These are phyloP conservation scores for Suillus paluster DNA, from an alignment of 768 basidiomycete genomes.

Conservation along the genomic window DNA sequence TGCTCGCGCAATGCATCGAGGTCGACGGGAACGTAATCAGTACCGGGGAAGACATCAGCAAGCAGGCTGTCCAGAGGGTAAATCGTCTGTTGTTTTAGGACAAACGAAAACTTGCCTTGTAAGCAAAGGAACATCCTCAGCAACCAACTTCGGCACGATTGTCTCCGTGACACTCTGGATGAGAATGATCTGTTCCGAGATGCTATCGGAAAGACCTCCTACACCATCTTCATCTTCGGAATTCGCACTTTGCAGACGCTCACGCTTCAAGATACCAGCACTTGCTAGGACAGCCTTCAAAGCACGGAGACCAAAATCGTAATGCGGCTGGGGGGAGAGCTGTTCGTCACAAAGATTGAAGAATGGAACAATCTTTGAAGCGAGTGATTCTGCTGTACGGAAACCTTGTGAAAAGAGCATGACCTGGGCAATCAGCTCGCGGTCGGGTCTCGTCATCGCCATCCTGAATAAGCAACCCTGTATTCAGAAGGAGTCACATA, in stretches of 20 bases:
- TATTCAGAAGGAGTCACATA: constrained; percentile 14
- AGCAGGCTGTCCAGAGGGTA: constrained; percentile 65
- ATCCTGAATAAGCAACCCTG: constrained; percentile 56
- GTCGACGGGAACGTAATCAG: constrained; percentile 89
- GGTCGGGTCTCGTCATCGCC: constrained; percentile 99
- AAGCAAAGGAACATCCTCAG: constrained; percentile 93
- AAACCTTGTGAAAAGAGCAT: constrained; percentile 99
- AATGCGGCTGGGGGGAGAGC: constrained; percentile 95
- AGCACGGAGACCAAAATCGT: constrained; percentile 98
- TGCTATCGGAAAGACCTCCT: constrained; percentile 64
- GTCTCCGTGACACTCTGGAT: constrained; percentile 99
- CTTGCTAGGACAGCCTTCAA: constrained; percentile 95
- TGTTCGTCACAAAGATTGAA: constrained; percentile 99
- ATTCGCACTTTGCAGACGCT: constrained; percentile 62
- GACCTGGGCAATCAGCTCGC: constrained; percentile 98
- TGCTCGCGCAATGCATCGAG: constrained; percentile 84
- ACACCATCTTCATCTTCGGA: constrained; percentile 48
- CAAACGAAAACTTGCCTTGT: constrained; percentile 64
- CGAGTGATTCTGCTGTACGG: constrained; percentile 96
- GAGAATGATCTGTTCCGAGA: constrained; percentile 93
- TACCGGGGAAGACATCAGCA: constrained; percentile 96
- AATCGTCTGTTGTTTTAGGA: background rate
- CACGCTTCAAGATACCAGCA: constrained; percentile 96
- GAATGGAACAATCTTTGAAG: constrained; percentile 98
- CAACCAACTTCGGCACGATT: constrained; percentile 96